These are phyloP conservation scores for Lenwebbia sp. DNA, from an alignment of 345 rosid species.

Conservation along the genomic window DNA sequence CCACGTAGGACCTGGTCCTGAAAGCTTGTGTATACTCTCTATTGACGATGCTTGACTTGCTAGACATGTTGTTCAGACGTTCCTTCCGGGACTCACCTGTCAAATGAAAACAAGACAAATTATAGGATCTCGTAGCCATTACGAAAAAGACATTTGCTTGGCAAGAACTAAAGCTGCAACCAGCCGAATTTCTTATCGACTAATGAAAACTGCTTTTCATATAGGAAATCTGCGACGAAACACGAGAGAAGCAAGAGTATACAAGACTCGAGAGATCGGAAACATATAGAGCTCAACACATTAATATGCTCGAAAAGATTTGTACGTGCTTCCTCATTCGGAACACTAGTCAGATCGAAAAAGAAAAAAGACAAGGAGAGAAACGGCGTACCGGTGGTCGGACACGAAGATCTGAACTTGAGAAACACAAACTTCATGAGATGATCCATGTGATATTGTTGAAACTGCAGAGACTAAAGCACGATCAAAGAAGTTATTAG, in stretches of 20 bases:
- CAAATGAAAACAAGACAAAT: not conserved
- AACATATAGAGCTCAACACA: not conserved
- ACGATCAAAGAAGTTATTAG: not conserved
- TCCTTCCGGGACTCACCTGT: not conserved
- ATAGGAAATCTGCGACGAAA: not conserved
- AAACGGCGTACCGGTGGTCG: not conserved
- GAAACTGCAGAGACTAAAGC: not conserved
- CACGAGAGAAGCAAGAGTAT: not conserved
- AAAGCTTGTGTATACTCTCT: slow-evolving; percentile 81
- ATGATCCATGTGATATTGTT: not conserved
- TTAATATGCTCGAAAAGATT: not conserved
- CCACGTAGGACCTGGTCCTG: slow-evolving; percentile 60
- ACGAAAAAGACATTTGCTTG: not conserved
- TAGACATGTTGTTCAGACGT: not conserved
- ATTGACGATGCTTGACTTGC: slow-evolving; percentile 32
- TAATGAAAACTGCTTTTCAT: not conserved
- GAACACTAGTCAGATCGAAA: not conserved
- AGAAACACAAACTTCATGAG: not conserved
- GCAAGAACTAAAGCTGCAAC: not conserved
- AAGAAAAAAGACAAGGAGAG: not conserved
- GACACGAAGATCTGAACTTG: not conserved
- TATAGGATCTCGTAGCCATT: not conserved
- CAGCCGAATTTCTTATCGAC: not conserved
- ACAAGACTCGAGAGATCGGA: not conserved
- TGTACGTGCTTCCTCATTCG: not conserved